These are phyloP conservation scores for Leptomonas pyrrhocoris DNA, from an alignment of 208 protist genomes.

Conservation along the genomic window DNA sequence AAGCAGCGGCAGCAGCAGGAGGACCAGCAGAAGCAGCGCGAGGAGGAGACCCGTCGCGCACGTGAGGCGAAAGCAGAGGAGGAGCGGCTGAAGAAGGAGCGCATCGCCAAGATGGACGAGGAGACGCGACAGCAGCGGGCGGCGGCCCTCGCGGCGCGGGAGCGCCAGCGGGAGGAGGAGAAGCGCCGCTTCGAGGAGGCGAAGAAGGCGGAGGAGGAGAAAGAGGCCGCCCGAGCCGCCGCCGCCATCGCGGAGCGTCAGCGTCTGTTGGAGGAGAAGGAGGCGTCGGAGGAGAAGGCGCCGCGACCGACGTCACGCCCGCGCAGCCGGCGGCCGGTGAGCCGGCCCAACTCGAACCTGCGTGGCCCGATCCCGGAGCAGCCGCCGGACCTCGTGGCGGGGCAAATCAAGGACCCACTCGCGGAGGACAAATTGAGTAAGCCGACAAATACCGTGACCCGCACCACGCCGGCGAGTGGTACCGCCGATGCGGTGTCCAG, in stretches of 20 bases:
- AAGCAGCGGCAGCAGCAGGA: conserved; percentile 26
- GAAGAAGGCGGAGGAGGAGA: conserved; percentile 38
- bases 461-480: background rate
- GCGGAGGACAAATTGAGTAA: conserved; percentile 32
- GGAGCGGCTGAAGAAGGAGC: conserved; percentile 36
- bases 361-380: conserved; percentile 68
- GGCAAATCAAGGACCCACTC: conserved; percentile 54
- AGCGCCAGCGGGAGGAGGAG: conserved; percentile 43
- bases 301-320: conserved; percentile 43
- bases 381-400: conserved; percentile 57
- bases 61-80: conserved; percentile 39
- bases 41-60: conserved; percentile 30
- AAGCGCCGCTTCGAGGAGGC: conserved; percentile 45
- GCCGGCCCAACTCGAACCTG: conserved; percentile 42
- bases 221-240: conserved; percentile 49
- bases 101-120: conserved; percentile 48
- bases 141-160: conserved; percentile 26
- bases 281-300: conserved; percentile 24
- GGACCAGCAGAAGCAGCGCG: conserved; percentile 37
- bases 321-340: conserved; percentile 47
- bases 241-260: conserved; percentile 43
- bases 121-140: conserved; percentile 38
- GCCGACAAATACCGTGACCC: background rate
- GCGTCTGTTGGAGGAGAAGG: conserved; percentile 18
- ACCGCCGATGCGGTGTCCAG: background rate